Evolutionary conservation across 2,329 filamentous ascomycete genomes (phyloP).

Genomic region (Paecilomyces sp.): DNA sequence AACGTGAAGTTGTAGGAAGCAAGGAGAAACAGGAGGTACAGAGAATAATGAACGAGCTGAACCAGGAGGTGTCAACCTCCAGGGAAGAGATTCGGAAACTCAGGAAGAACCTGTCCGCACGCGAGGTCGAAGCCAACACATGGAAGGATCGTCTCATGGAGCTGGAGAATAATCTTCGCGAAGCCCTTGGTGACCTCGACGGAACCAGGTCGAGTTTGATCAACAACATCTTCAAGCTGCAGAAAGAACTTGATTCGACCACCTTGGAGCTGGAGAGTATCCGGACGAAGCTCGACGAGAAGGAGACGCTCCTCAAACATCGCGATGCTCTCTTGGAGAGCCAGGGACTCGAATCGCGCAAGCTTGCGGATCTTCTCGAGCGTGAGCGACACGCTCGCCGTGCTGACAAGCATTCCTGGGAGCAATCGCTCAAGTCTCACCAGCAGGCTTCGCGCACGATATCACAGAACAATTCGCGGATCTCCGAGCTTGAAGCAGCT

Average conservation of each 20-base stretch:
- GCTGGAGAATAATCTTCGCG: slow-evolving; percentile 79
- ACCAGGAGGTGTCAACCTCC: slow-evolving; percentile 68
- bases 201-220: slow-evolving; percentile 80
- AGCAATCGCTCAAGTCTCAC: slow-evolving; percentile 80
- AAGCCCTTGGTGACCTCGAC: slow-evolving; percentile 79
- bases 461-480: slow-evolving; percentile 74
- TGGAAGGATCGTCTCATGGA: slow-evolving; percentile 90
- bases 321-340: slow-evolving; percentile 83
- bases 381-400: slow-evolving; percentile 81
- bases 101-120: slow-evolving; percentile 72
- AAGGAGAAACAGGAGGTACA: slow-evolving; percentile 94
- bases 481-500: slow-evolving; percentile 76
- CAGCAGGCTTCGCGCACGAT: slow-evolving; percentile 82
- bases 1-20: slow-evolving; percentile 77
- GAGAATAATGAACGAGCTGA: slow-evolving; percentile 86
- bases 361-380: slow-evolving; percentile 79
- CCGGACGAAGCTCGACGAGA: slow-evolving; percentile 74
- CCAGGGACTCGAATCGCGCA: slow-evolving; percentile 77
- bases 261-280: slow-evolving; percentile 73
- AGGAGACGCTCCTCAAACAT: slow-evolving; percentile 82
- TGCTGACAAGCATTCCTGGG: slow-evolving; percentile 79
- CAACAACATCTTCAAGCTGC: slow-evolving; percentile 78
- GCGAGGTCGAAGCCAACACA: slow-evolving; percentile 80
- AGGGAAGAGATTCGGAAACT: slow-evolving; percentile 81
- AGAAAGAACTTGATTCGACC: slow-evolving; percentile 79